phyloP scores from a whole-genome alignment of 495 filamentous ascomycete genomes.

The Monascus purpureus region DNA sequence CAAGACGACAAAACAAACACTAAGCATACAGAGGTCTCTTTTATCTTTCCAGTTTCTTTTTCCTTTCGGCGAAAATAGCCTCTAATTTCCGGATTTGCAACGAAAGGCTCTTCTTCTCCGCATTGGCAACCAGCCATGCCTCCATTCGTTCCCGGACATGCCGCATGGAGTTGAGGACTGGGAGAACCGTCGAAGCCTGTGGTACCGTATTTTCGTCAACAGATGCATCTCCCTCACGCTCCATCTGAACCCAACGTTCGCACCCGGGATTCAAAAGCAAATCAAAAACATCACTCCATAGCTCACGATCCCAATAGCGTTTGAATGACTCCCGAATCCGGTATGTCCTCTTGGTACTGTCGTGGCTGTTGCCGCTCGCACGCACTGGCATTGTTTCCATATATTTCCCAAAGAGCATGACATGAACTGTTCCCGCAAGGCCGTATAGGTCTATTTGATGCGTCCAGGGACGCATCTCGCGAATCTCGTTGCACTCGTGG shows the following conservation, averaged over 20 bases:
- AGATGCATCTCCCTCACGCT: constrained; percentile 37
- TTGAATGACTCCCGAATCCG: constrained; percentile 66
- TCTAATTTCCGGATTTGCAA: constrained; percentile 49
- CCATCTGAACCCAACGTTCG: constrained; percentile 35
- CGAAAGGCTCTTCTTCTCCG: constrained; percentile 59
- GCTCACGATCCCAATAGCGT: constrained; percentile 86
- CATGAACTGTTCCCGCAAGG: constrained; percentile 72
- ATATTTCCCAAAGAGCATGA: constrained; percentile 83
- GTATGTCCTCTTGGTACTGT: constrained; percentile 33
- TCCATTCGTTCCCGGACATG: constrained; percentile 68
- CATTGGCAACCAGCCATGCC: constrained; percentile 62
- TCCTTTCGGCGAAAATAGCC: constrained; percentile 51
- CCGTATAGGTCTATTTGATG: constrained; percentile 94
- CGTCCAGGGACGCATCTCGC: constrained; percentile 84
- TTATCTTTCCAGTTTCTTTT: constrained; percentile 33
- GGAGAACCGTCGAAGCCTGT: constrained; percentile 31
- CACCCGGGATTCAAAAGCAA: constrained; percentile 66
- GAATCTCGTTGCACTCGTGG: constrained; percentile 87
- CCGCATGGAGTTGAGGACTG: constrained; percentile 52
- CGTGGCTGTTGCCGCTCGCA: constrained; percentile 5
- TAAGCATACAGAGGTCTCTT: constrained; percentile 4
- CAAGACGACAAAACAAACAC: constrained; percentile 4
- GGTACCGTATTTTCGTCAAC: background rate
- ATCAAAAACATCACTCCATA: constrained; percentile 78
- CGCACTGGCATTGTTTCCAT: constrained; percentile 62